Conservation (phyloP, 139 green algal genomes). For the Nannochloris sp. region DNA sequence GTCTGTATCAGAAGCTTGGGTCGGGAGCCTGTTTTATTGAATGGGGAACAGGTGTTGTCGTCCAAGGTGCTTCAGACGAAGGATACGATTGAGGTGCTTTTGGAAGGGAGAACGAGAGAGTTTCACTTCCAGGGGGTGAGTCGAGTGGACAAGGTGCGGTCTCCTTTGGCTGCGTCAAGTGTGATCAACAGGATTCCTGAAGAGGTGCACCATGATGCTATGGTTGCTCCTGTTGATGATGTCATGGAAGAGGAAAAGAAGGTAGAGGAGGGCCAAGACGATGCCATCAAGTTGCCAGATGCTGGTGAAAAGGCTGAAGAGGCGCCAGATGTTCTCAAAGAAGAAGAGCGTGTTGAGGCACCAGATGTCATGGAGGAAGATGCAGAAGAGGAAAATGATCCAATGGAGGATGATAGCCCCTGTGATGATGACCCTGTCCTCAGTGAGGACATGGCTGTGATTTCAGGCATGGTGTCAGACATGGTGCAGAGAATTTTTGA, state of each 20-base stretch:
- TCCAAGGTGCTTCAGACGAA: constrained; percentile 27
- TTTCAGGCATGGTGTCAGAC: not conserved
- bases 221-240: not conserved
- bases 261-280: not conserved
- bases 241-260: not conserved
- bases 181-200: not conserved
- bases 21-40: constrained; percentile 29
- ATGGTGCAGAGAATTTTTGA: not conserved
- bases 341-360: too few relatives aligned
- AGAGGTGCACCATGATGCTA: not conserved
- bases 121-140: constrained; percentile 19
- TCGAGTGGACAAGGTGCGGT: not conserved
- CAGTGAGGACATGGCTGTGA: not conserved
- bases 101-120: constrained; percentile 28
- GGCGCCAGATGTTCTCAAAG: too few relatives aligned
- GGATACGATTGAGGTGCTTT: constrained; percentile 37
- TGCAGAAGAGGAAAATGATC: too few relatives aligned
- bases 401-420: too few relatives aligned
- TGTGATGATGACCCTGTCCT: too few relatives aligned
- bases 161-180: not conserved
- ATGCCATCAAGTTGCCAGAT: not conserved
- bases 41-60: constrained; percentile 17
- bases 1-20: constrained; percentile 34
- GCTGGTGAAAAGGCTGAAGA: too few relatives aligned
- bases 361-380: too few relatives aligned